phyloP scores from a whole-genome alignment of 495 filamentous ascomycete genomes.

The Lindgomyces ingoldianus region DNA sequence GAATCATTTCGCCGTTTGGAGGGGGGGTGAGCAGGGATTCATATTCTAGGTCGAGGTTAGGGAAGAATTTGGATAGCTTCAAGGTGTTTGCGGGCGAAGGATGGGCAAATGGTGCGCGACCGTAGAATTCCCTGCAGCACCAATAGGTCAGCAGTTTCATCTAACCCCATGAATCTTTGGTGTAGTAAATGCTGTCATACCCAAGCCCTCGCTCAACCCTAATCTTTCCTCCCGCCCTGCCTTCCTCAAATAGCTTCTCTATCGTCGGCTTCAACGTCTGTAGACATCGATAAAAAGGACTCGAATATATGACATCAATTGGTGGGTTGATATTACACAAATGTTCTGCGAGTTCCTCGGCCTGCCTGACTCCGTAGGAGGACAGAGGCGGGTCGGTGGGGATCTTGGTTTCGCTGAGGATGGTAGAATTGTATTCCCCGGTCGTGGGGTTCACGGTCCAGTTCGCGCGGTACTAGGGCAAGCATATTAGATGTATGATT shows the following conservation, averaged over 20 bases:
- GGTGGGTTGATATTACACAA: constrained; percentile 63
- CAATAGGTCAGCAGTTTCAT: neutral
- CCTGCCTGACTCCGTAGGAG: constrained; percentile 79
- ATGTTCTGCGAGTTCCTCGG: constrained; percentile 71
- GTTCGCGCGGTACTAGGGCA: constrained; percentile 76
- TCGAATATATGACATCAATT: constrained; percentile 75
- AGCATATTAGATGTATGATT: constrained; percentile 20
- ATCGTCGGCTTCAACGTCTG: constrained; percentile 79
- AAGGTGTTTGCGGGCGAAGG: constrained; percentile 67
- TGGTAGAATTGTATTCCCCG: constrained; percentile 65
- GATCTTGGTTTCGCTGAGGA: constrained; percentile 74
- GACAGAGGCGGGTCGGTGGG: constrained; percentile 85
- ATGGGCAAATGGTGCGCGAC: constrained; percentile 75
- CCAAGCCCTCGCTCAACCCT: constrained; percentile 75
- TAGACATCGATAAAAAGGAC: constrained; percentile 88
- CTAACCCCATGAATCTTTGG: neutral
- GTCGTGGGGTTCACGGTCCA: constrained; percentile 80
- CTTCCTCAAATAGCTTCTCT: constrained; percentile 51
- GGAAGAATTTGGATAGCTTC: constrained; percentile 66
- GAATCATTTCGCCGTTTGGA: constrained; percentile 72
- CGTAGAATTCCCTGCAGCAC: constrained; percentile 79
- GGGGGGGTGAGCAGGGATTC: constrained; percentile 63
- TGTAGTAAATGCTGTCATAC: constrained; percentile 41
- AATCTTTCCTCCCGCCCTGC: constrained; percentile 48
- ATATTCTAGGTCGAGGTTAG: constrained; percentile 55